Evolutionary conservation across 257 asterid species (phyloP).

Genomic region (Penstemon davidsonii): DNA sequence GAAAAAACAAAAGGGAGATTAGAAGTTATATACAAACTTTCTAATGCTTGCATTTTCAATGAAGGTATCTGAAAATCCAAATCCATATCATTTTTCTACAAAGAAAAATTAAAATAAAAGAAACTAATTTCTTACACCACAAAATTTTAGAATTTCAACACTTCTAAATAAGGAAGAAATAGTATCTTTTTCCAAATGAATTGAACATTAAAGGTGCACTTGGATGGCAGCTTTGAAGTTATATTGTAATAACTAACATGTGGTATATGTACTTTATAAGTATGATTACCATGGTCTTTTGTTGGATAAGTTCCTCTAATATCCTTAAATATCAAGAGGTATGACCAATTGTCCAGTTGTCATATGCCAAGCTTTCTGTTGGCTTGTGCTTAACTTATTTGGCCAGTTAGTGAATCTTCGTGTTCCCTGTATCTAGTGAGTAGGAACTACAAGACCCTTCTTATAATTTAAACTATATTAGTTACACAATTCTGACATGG

Average conservation of each 20-base stretch:
- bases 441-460: slow-evolving; percentile 8
- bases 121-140: no score
- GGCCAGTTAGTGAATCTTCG: slow-evolving; percentile 4
- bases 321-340: neutral
- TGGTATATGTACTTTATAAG: neutral
- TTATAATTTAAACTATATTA: slow-evolving; percentile 3
- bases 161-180: neutral
- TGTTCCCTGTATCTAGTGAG: neutral
- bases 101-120: no score
- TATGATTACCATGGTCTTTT: neutral
- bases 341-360: neutral
- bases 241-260: neutral
- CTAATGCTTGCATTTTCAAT: no score
- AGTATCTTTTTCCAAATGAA: neutral
- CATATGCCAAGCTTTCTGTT: neutral
- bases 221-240: slow-evolving; percentile 3
- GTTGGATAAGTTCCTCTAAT: neutral
- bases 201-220: neutral
- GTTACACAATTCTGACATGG: neutral
- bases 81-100: no score
- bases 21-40: no score
- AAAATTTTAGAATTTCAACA: no score
- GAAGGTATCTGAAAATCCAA: no score
- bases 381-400: neutral
- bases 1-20: no score